Evolutionary conservation across 2,329 filamentous ascomycete species (phyloP).

Genomic region (Fusarium xyrophilum): DNA sequence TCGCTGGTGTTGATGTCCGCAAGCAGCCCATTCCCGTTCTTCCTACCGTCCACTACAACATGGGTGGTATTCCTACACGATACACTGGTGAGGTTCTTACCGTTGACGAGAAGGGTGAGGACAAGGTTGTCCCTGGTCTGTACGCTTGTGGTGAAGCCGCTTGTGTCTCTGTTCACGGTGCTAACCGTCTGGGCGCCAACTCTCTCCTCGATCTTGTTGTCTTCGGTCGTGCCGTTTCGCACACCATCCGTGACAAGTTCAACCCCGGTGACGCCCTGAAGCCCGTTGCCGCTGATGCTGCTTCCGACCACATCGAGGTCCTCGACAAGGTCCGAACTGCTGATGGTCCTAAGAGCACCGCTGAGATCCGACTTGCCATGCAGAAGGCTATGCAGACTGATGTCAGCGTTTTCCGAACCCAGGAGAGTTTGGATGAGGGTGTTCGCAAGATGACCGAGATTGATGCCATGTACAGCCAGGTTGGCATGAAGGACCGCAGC

Average conservation of each 20-base stretch:
- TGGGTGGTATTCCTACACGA: slow-evolving; percentile 97
- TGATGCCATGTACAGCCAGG: slow-evolving; percentile 78
- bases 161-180: slow-evolving; percentile 97
- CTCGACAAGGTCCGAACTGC: slow-evolving; percentile 87
- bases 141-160: slow-evolving; percentile 97
- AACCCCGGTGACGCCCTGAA: slow-evolving; percentile 81
- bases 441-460: slow-evolving; percentile 86
- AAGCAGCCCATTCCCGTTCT: slow-evolving; percentile 97
- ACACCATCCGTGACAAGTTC: slow-evolving; percentile 96
- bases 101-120: slow-evolving; percentile 82
- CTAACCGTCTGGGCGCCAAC: slow-evolving; percentile 97
- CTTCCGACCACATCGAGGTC: slow-evolving; percentile 83
- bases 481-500: slow-evolving; percentile 96
- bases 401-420: slow-evolving; percentile 94
- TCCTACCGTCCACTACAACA: slow-evolving; percentile 99
- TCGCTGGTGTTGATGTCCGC: slow-evolving; percentile 93
- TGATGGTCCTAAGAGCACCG: slow-evolving; percentile 83
- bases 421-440: slow-evolving; percentile 92
- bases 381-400: slow-evolving; percentile 99
- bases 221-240: slow-evolving; percentile 95
- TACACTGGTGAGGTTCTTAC: slow-evolving; percentile 97
- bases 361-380: slow-evolving; percentile 89
- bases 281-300: slow-evolving; percentile 83
- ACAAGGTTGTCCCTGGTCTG: slow-evolving; percentile 92
- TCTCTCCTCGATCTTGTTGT: slow-evolving; percentile 97